Conservation (phyloP, 495 filamentous ascomycete genomes). For the Hypoxylon lienhwacheense region DNA sequence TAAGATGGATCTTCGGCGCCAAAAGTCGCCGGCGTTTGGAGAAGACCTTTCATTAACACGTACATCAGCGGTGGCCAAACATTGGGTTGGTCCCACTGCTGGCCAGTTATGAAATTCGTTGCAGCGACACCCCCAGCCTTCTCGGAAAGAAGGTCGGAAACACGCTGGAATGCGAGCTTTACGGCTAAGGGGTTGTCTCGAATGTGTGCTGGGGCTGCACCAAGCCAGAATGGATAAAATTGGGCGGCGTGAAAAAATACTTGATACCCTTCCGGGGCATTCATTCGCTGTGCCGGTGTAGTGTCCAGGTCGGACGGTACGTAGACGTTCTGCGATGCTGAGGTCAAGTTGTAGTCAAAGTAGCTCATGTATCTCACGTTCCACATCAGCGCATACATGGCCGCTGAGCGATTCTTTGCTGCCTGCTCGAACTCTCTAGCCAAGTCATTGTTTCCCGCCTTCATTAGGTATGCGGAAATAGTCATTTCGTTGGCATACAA, state of each 20-base stretch:
- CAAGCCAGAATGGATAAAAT: constrained; percentile 56
- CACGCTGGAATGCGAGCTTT: constrained; percentile 42
- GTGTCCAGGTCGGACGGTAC: constrained; percentile 44
- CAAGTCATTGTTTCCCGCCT: constrained; percentile 36
- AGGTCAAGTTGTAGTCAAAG: constrained; percentile 57
- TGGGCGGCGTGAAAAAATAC: constrained; percentile 49
- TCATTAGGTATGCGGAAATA: constrained; percentile 44
- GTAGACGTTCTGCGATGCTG: constrained; percentile 43
- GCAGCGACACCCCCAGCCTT: constrained; percentile 49
- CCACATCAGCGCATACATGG: constrained; percentile 54
- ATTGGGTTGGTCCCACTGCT: constrained; percentile 57
- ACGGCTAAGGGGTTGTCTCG: constrained; percentile 52
- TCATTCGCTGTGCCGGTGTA: constrained; percentile 31
- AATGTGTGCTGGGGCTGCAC: constrained; percentile 48
- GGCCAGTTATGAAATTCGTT: constrained; percentile 49
- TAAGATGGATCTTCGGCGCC: constrained; percentile 48
- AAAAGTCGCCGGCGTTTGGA: constrained; percentile 52
- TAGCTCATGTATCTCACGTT: constrained; percentile 50
- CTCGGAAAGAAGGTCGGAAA: constrained; percentile 40
- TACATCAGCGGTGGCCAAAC: constrained; percentile 56
- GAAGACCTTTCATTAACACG: constrained; percentile 50
- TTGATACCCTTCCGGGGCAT: constrained; percentile 45
- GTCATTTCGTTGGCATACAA: constrained; percentile 52
- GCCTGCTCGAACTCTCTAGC: constrained; percentile 39
- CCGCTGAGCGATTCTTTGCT: constrained; percentile 45